A percentile compares a stretch with the other conserved stretches of the same genome.
These are phyloP conservation scores for Sophora flavescens DNA, from an alignment of 306 rosid species.

Conservation along the genomic window DNA sequence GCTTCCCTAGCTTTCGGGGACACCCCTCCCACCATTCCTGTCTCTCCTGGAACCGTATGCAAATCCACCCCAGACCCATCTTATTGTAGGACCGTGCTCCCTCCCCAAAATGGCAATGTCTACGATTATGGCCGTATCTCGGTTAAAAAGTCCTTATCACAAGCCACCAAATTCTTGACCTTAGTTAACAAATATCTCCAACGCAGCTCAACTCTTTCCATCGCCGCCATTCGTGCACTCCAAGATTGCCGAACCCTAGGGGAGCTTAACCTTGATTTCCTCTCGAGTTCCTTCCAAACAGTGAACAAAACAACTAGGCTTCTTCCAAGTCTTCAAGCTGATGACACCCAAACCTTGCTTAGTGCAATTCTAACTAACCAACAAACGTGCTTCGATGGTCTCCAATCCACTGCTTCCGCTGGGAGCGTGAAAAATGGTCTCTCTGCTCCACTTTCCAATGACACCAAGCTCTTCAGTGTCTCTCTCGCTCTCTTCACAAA, in stretches of 20 bases:
- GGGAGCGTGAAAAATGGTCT: conserved; percentile 59
- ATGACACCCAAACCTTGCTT: conserved; percentile 64
- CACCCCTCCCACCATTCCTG: conserved; percentile 36
- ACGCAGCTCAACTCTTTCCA: conserved; percentile 44
- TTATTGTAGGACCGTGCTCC: conserved; percentile 66
- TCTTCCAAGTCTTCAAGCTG: conserved; percentile 56
- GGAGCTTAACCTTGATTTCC: conserved; percentile 67
- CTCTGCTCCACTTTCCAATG: conserved; percentile 58
- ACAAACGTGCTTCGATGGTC: conserved; percentile 79
- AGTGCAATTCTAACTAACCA: conserved; percentile 81
- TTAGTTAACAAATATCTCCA: conserved; percentile 55
- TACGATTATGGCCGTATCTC: conserved; percentile 64
- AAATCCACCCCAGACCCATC: conserved; percentile 70
- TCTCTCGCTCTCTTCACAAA: conserved; percentile 73
- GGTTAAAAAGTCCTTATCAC: conserved; percentile 58
- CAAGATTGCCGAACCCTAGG: conserved; percentile 69
- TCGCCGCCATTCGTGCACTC: conserved; percentile 57
- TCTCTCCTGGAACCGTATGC: conserved; percentile 56
- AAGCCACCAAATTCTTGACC: conserved; percentile 56
- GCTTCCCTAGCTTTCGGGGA: conserved; percentile 38
- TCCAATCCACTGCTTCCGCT: conserved; percentile 61
- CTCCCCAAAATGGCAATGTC: conserved; percentile 55
- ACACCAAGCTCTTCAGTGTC: conserved; percentile 71
- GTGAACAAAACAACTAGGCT: conserved; percentile 39
- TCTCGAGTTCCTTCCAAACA: conserved; percentile 51